Evolutionary conservation across 257 asterid species (phyloP), one percentile per base, ranked within the genome.

Genomic region (Scutellaria minor): DNA sequence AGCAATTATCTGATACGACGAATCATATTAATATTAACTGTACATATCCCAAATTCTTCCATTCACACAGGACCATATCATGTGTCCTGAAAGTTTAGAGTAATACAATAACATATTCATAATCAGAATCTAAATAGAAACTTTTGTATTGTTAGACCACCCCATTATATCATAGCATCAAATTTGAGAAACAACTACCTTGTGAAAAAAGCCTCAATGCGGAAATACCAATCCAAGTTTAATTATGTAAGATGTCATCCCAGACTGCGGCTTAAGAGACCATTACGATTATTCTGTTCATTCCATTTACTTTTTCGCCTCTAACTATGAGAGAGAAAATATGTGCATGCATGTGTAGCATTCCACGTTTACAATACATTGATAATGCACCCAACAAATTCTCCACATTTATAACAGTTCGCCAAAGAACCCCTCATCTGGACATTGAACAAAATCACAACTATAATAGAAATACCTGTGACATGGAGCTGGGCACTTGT

Each of bases 401-500:
- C 40, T 51, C 37, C 5, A 31, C 5, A 31, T 31, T 31, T 31
- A 31, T 5, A 31, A 31, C 2, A 5, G 37, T 31, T 31, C 37
- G 0, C 75, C 14, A 14, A 47, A 4, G 65, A 75, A 63, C 69
- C 45, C 52, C 46, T 72, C 20, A 64, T 71, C 73, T 59, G 60
- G 40, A 51, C 54, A 68, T 18, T 14, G 31, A 31, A 31, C 12
- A 6, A 22, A 22, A 54, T 18, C 24, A 18, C 64, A 71, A 77
- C 35, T 51, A 68, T 70, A 75, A 41, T 5, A 40, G 47, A 62
- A 40, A 75, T 81, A 90, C 98, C 97, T 88, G 70, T 91, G 98
- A 79, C 98, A 93, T 64, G 98, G 98, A 69, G 98, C 85, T 37
- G 95, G 96, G 79, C 98, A 93, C 88, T 93, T 93, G 80, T 93